Evolutionary conservation across 2,329 filamentous ascomycete genomes (phyloP), one percentile per base, ranked within the genome.

Genomic region (Plectosphaerella sp.): DNA sequence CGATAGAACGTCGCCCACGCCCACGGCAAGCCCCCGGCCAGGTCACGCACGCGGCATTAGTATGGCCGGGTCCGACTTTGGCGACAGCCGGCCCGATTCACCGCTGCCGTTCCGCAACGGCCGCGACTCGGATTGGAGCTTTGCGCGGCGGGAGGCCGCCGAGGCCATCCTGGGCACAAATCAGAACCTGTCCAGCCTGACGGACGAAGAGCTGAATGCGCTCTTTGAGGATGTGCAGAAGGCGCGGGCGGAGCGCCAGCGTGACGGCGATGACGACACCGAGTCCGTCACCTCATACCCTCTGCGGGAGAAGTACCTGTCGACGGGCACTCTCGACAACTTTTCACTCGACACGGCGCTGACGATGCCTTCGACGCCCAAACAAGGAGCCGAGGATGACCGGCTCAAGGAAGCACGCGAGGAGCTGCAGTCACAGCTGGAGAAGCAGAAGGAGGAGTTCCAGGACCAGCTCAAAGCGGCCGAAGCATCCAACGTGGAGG

Each of bases 211-310:
- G 66, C 79, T 99, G 24, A 95, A 97, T 69, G 84, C 88, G 5
- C 75, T 99, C 1, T 95, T 97, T 60, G 94, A 97, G 60, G 93
- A 97, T 62, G 87, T 99, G 28, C 93, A 97, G 67, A 85, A 86
- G 58, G 91, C 90, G 7, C 83, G 93, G 59, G 93, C 92, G 1
- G 83, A 86, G 61, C 80, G 84, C 55, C 80, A 73, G 5, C 84
- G 91, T 20, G 91, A 93, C 55, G 87, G 87, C 41, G 89, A 93
- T 52, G 93, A 97, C 52, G 94, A 97, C 66, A 84, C 86, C 50
- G 94, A 99, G 59, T 97, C 93, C 0, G 83, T 88, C 47, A 88
- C 86, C 25, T 97, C 93, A 1, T 97, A 92, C 64, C 87, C 91
- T 2, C 78, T 92, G 28, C 82, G 94, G 49, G 94, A 99, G 61